These are phyloP conservation scores for Penicillium daleae DNA, from an alignment of 495 filamentous ascomycete genomes.

Conservation along the genomic window DNA sequence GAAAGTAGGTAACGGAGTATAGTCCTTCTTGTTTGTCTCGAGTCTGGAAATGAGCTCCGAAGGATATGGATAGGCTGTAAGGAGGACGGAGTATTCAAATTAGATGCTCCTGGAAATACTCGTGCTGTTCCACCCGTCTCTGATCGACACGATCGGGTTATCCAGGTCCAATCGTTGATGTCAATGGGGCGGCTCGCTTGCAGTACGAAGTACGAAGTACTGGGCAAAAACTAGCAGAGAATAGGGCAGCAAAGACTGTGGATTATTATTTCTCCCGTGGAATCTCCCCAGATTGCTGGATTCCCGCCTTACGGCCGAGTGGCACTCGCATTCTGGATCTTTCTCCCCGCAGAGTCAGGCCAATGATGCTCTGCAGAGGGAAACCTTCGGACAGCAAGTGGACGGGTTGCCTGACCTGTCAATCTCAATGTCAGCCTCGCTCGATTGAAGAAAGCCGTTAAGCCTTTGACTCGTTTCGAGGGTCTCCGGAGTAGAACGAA, in stretches of 20 bases:
- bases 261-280: neutral
- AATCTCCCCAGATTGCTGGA: neutral
- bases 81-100: no score
- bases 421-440: neutral
- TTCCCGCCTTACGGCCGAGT: neutral
- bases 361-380: neutral
- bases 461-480: neutral
- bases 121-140: neutral
- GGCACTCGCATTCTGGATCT: neutral
- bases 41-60: neutral
- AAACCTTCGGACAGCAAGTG: neutral
- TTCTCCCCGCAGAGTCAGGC: neutral
- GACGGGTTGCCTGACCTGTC: neutral
- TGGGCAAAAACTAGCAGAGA: neutral
- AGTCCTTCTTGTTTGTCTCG: neutral
- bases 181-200: neutral
- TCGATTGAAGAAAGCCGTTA: conserved; percentile 2
- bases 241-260: neutral
- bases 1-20: neutral
- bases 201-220: neutral
- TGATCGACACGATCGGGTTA: neutral
- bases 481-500: neutral
- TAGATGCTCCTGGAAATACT: no score
- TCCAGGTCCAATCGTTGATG: neutral
- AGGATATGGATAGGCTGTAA: neutral